These are phyloP conservation scores for Morella rubra DNA, from an alignment of 306 rosid species.

Conservation along the genomic window DNA sequence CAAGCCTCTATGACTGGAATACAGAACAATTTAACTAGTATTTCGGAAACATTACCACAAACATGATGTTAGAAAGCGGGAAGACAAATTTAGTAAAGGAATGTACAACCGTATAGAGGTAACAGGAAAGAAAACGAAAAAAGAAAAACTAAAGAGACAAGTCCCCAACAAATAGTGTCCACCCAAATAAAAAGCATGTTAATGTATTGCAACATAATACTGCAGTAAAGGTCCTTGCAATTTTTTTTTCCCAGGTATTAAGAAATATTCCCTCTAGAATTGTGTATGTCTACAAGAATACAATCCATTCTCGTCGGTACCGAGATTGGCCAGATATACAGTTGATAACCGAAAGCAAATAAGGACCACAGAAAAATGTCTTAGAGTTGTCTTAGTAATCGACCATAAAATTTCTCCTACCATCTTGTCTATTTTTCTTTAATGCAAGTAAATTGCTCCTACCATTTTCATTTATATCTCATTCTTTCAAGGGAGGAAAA, in stretches of 20 bases:
- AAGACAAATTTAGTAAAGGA: slow-evolving; percentile 5
- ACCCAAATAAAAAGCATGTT: neutral
- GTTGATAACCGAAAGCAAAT: neutral
- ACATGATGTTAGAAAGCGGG: slow-evolving; percentile 12
- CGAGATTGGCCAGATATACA: neutral
- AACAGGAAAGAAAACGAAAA: neutral
- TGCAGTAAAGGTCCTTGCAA: neutral
- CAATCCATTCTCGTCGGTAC: neutral
- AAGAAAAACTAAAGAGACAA: neutral
- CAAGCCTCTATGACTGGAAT: slow-evolving; percentile 83
- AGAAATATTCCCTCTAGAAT: too few species aligned
- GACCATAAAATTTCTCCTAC: neutral
- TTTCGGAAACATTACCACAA: slow-evolving; percentile 18
- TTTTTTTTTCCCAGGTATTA: neutral
- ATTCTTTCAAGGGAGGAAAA: neutral
- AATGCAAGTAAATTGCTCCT: neutral
- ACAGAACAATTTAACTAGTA: slow-evolving; percentile 27
- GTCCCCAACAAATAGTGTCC: neutral
- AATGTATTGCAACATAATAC: neutral
- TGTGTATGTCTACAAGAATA: too few species aligned
- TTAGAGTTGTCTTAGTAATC: neutral
- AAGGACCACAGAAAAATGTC: too few species aligned
- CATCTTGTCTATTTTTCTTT: neutral
- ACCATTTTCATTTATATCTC: neutral
- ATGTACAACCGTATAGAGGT: neutral